phyloP scores from a whole-genome alignment of 805 yeast genomes.

The Yamadazyma tumulicola region DNA sequence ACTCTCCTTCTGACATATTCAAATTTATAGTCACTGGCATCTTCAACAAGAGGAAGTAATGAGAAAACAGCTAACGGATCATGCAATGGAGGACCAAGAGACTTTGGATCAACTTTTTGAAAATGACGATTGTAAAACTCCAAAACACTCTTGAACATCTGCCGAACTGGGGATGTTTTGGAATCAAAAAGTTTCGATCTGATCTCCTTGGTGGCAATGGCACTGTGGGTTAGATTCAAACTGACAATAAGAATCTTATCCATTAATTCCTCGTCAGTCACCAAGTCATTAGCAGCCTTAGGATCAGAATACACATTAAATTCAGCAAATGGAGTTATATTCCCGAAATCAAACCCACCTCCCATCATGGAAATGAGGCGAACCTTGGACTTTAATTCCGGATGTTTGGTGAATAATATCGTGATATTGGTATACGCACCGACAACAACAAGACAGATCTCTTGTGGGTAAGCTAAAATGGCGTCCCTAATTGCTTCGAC shows the following conservation, averaged over 20 bases:
- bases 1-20: constrained; percentile 24
- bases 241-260: constrained; percentile 57
- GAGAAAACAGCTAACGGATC: constrained; percentile 73
- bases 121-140: constrained; percentile 19
- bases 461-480: constrained; percentile 40
- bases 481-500: constrained; percentile 41
- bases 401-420: constrained; percentile 48
- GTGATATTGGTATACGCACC: constrained; percentile 79
- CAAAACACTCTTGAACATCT: constrained; percentile 21
- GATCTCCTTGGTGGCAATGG: constrained; percentile 40
- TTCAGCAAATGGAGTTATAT: constrained; percentile 56
- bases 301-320: constrained; percentile 78
- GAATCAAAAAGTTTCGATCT: constrained; percentile 21
- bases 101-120: constrained; percentile 2
- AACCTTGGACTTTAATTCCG: constrained; percentile 49
- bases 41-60: constrained; percentile 43
- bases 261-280: constrained; percentile 45
- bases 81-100: constrained; percentile 70
- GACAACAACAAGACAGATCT: constrained; percentile 63
- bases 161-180: constrained; percentile 38
- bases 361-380: constrained; percentile 72
- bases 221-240: constrained; percentile 66
- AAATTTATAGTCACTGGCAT: constrained; percentile 17
- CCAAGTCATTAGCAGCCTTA: constrained; percentile 60
- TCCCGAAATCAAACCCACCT: constrained; percentile 56